These are phyloP conservation scores for Tuber calosporum DNA, from an alignment of 495 filamentous ascomycete genomes.

Conservation along the genomic window DNA sequence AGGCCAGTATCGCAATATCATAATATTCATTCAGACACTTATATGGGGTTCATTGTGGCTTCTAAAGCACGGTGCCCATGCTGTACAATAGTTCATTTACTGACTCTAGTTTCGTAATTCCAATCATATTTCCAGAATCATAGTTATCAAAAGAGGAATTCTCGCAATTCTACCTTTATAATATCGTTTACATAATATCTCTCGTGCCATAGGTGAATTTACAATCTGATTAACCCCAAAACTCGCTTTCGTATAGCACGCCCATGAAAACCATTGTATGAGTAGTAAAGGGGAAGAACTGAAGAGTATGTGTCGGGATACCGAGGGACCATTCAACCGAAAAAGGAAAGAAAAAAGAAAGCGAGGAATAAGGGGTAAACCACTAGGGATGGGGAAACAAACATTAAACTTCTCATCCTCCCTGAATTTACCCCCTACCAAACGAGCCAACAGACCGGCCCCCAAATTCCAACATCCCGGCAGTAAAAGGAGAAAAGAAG, in stretches of 20 bases:
- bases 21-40: neutral
- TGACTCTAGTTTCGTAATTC: neutral
- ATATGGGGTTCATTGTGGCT: neutral
- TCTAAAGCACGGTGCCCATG: neutral
- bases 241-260: neutral
- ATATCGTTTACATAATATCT: slow-evolving; percentile 1
- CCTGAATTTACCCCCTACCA: neutral
- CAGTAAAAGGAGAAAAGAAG: neutral
- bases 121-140: neutral
- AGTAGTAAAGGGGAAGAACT: neutral
- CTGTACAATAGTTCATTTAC: neutral
- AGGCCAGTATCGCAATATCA: neutral
- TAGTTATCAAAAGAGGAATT: neutral
- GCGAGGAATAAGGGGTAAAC: slow-evolving; percentile 8
- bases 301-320: neutral
- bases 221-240: neutral
- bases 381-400: slow-evolving; percentile 4
- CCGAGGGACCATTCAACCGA: slow-evolving; percentile 1
- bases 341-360: slow-evolving; percentile 13
- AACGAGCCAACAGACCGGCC: neutral
- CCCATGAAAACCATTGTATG: neutral
- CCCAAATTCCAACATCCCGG: neutral
- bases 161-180: neutral
- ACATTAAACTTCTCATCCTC: slow-evolving; percentile 5
- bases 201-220: neutral